Evolutionary conservation across 129 eudicot species (phyloP).

Genomic region (Saussurea involucrata): DNA sequence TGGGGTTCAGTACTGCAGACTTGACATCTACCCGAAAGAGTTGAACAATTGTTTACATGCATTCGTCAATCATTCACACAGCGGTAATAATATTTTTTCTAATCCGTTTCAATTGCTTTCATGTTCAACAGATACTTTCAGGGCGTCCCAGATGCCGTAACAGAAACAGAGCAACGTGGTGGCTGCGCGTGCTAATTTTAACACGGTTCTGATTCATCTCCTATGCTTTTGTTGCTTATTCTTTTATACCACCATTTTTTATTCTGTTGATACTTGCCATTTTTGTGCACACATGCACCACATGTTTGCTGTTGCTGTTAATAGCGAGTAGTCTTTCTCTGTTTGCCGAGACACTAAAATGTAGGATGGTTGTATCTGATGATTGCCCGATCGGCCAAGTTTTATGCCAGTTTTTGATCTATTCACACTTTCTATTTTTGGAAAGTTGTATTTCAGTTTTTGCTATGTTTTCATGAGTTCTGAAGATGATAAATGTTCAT

Average conservation of each 20-base stretch:
- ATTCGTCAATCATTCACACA: not conserved
- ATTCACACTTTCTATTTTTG: not conserved
- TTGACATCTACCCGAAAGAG: not conserved
- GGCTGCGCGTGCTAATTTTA: conserved; percentile 23
- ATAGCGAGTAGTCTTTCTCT: not conserved
- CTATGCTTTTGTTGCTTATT: conserved; percentile 4
- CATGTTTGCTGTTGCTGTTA: not conserved
- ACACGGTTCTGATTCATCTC: not conserved
- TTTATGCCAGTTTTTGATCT: not conserved
- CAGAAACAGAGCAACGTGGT: conserved; percentile 28
- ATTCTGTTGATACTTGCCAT: not conserved
- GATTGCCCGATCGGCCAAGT: not conserved
- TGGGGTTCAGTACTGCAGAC: not conserved
- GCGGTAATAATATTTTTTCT: not conserved
- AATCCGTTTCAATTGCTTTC: not conserved
- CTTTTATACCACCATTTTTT: not conserved
- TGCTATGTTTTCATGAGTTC: not conserved
- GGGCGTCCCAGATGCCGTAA: conserved; percentile 21
- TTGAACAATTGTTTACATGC: not conserved
- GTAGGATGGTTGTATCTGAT: conserved; percentile 7
- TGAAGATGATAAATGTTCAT: not conserved
- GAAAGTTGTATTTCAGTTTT: not conserved
- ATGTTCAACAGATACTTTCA: conserved; percentile 18
- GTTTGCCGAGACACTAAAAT: not conserved
- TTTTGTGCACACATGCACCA: conserved; percentile 9